Evolutionary conservation across 164 flowering plant genomes (phyloP).

Genomic region (Brasenia schreberi): DNA sequence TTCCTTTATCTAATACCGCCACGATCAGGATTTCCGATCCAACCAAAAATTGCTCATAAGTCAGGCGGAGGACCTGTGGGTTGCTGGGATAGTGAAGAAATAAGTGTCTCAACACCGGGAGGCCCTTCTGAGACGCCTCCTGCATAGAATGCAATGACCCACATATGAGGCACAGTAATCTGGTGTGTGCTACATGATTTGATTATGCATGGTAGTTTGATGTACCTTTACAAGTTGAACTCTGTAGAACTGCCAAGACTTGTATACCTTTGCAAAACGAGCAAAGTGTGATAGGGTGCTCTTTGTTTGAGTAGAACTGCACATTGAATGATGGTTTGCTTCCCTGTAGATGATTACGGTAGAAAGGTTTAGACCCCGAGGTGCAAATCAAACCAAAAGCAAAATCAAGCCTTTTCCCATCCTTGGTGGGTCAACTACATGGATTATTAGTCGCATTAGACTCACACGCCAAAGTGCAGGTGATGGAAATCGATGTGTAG

Average conservation of each 20-base stretch:
- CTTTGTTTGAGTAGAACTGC: slow-evolving; percentile 68
- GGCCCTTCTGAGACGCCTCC: slow-evolving; percentile 65
- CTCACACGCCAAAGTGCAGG: too few species aligned
- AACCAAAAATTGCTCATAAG: slow-evolving; percentile 63
- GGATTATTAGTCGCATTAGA: too few species aligned
- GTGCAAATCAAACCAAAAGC: too few species aligned
- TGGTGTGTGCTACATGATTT: background rate
- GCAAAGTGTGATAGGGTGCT: slow-evolving; percentile 61
- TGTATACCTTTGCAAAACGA: slow-evolving; percentile 69
- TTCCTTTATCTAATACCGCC: slow-evolving; percentile 69
- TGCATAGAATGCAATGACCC: slow-evolving; percentile 7
- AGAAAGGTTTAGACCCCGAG: too few species aligned
- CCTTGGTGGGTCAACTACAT: too few species aligned
- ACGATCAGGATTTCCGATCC: slow-evolving; percentile 76
- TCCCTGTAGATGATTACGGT: slow-evolving; percentile 30
- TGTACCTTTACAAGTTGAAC: slow-evolving; percentile 62
- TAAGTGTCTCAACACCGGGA: slow-evolving; percentile 67
- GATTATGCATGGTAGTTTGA: background rate
- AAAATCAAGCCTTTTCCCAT: too few species aligned
- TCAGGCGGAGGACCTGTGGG: slow-evolving; percentile 40
- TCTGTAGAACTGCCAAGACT: slow-evolving; percentile 80
- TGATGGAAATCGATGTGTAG: too few species aligned
- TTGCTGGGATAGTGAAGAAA: slow-evolving; percentile 71
- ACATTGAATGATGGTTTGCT: slow-evolving; percentile 63
- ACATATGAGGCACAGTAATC: background rate